A percentile compares a stretch with the other conserved stretches of the same genome.
phyloP scores from a whole-genome alignment of 2,329 filamentous ascomycete species.

The Sporothrix schenckii region DNA sequence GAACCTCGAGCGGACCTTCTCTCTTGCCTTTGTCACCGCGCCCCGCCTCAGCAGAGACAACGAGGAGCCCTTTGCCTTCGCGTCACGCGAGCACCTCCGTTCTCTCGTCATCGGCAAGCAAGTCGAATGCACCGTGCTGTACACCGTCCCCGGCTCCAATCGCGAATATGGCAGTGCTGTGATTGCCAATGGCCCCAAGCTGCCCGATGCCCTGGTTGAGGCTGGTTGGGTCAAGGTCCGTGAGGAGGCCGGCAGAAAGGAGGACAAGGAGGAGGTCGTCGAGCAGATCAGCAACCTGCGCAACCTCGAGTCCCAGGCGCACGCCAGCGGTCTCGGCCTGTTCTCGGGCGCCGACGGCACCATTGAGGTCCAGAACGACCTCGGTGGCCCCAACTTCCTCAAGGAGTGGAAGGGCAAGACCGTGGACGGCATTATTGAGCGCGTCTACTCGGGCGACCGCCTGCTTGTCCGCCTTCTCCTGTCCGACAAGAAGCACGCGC shows the following conservation, averaged over 20 bases:
- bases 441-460: conserved; percentile 87
- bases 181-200: conserved; percentile 71
- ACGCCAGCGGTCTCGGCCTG: conserved; percentile 75
- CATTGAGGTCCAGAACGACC: conserved; percentile 80
- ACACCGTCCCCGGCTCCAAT: conserved; percentile 81
- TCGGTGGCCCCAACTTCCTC: conserved; percentile 76
- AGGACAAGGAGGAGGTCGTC: conserved; percentile 76
- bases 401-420: conserved; percentile 83
- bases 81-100: conserved; percentile 91
- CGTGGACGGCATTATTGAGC: conserved; percentile 84
- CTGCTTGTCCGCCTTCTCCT: conserved; percentile 81
- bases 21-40: conserved; percentile 88
- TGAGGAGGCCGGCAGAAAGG: conserved; percentile 90
- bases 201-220: conserved; percentile 82
- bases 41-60: conserved; percentile 85
- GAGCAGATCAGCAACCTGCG: conserved; percentile 77
- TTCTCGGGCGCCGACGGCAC: conserved; percentile 69
- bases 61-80: conserved; percentile 90
- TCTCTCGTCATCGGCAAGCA: conserved; percentile 82
- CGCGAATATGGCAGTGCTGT: conserved; percentile 85
- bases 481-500: conserved; percentile 79
- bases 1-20: conserved; percentile 80
- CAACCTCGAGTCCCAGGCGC: conserved; percentile 75
- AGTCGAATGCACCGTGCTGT: conserved; percentile 81
- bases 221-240: conserved; percentile 92